Evolutionary conservation across 257 asterid genomes (phyloP).

Genomic region (Cynanchum wilfordii): DNA sequence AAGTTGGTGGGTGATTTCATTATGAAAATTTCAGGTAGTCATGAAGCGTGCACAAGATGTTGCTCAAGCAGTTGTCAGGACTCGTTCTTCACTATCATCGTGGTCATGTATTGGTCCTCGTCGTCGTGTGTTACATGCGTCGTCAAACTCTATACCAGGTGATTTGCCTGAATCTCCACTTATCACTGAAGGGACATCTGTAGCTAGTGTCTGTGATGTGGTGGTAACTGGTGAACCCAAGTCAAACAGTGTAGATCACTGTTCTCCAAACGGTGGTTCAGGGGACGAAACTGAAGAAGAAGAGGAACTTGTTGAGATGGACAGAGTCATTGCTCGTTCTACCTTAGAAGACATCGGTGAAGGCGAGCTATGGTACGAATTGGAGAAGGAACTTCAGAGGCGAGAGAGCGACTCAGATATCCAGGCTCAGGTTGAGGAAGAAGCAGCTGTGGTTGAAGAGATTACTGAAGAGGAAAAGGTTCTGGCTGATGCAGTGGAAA

Average conservation of each 20-base stretch:
- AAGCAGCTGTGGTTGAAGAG: conserved; percentile 63
- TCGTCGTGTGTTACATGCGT: conserved; percentile 51
- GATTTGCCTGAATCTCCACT: conserved; percentile 49
- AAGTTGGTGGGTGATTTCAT: conserved; percentile 12
- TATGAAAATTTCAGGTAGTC: conserved; percentile 47
- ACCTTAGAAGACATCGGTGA: conserved; percentile 52
- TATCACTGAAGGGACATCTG: conserved; percentile 39
- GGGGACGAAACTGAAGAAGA: conserved; percentile 63
- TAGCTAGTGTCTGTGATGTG: conserved; percentile 36
- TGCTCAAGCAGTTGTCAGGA: conserved; percentile 81
- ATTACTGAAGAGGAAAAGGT: conserved; percentile 70
- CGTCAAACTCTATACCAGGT: conserved; percentile 34
- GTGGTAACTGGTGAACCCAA: conserved; percentile 28
- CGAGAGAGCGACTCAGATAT: conserved; percentile 40
- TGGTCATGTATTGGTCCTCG: conserved; percentile 93
- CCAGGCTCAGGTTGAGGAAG: conserved; percentile 58
- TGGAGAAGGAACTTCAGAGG: conserved; percentile 71
- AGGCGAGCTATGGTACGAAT: conserved; percentile 82
- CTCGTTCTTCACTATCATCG: conserved; percentile 63
- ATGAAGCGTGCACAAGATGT: conserved; percentile 90
- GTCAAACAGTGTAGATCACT: conserved; percentile 24
- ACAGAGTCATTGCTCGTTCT: conserved; percentile 36
- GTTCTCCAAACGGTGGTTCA: conserved; percentile 45
- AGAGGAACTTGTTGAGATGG: conserved; percentile 40
- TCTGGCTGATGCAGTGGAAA: conserved; percentile 53